Base-by-base conservation (phyloP, 371 early-diverging fungal species). In the Lichtheimia hyalospora region DNA sequence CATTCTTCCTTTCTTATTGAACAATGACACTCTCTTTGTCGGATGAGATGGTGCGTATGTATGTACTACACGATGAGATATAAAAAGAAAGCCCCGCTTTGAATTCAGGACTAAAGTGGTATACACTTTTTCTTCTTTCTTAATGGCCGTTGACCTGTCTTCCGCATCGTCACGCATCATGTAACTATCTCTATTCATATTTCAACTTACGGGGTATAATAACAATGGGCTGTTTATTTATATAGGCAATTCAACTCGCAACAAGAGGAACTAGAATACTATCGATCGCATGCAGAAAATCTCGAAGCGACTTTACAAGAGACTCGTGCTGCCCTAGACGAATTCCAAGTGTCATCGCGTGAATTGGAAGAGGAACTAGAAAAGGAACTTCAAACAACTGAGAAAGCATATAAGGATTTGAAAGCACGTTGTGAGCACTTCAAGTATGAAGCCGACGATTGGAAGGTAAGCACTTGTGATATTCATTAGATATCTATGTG, bases 311-410 rank as follows among this genome's bases (percentile, higher is more conserved):
- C 75, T 2, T 60, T 87, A 52, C 70, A 68, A 34, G 85, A 87
- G 24, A 85, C 87, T n/a, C 73, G 79, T 49, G 71, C 72, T 27
- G 76, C 81, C 10, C 59, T 87, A 28, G 87, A 87, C 52, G 87
- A 87, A 55, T 85, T 84, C 52, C 87, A 87, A 61, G 65, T 73
- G 3, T 81, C 84, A 12, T 83, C 84, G 51, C 78, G 82, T 44
- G 87, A 87, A 60, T 54, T 84, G 16, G 87, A 87, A 73, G 87
- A 84, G 58, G 87, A 85, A 51, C 73, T 87, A 2, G 84, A 85
- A 52, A 81, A 81, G 53, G 85, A 87, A 59, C 62, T 87, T 6
- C 84, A 84, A 49, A 74, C 80, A 34, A 84, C 84, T 5, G 87
- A 87, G 62, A 82, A 80, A 48, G 78, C 75, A 13, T 83, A 79